phyloP scores from a whole-genome alignment of 345 rosid genomes.

The Syzygium aromaticum region DNA sequence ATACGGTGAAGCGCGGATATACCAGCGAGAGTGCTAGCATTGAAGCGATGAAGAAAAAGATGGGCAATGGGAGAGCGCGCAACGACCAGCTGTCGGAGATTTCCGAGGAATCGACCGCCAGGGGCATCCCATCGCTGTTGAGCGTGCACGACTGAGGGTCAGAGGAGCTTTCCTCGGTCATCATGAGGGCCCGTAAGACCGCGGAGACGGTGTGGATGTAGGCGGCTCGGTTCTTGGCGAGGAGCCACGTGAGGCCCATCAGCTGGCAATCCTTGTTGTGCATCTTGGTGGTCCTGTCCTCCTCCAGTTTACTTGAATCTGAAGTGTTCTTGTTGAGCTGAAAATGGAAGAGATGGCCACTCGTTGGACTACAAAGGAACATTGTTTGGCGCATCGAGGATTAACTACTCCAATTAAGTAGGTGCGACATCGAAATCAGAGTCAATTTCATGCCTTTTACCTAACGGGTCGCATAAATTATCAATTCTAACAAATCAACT shows the following conservation, averaged over 20 bases:
- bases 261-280: slow-evolving; percentile 81
- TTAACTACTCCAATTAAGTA: slow-evolving; percentile 1
- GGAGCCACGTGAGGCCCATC: slow-evolving; percentile 98
- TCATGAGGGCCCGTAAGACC: slow-evolving; percentile 75
- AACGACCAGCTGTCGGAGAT: slow-evolving; percentile 32
- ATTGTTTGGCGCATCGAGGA: slow-evolving; percentile 10
- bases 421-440: slow-evolving; percentile 15
- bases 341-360: not conserved
- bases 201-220: slow-evolving; percentile 76
- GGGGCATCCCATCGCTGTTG: slow-evolving; percentile 75
- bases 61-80: slow-evolving; percentile 1
- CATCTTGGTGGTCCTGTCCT: slow-evolving; percentile 67
- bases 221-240: slow-evolving; percentile 64
- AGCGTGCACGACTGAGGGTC: slow-evolving; percentile 69
- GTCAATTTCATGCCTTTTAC: not conserved
- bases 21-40: not conserved
- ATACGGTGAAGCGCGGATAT: slow-evolving; percentile 2
- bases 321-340: slow-evolving; percentile 60
- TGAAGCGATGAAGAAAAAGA: not conserved
- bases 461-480: not conserved
- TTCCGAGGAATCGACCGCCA: slow-evolving; percentile 77
- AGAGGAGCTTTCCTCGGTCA: slow-evolving; percentile 34
- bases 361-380: not conserved
- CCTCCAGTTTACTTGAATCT: slow-evolving; percentile 48
- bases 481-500: not conserved